phyloP scores from a whole-genome alignment of 2,329 filamentous ascomycete species.

The Drechslerella stenobrocha region DNA sequence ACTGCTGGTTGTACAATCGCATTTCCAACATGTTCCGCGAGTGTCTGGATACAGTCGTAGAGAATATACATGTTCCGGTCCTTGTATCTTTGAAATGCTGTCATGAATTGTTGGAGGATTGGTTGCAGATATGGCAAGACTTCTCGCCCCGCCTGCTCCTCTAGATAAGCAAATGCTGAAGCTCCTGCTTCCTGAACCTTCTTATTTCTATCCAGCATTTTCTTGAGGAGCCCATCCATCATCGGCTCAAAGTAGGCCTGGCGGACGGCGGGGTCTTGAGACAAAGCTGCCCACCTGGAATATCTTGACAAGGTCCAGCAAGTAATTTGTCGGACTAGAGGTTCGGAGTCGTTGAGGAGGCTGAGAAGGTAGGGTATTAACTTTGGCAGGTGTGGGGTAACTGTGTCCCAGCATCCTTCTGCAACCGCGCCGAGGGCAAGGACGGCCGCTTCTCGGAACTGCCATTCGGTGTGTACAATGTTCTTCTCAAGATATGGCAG shows the following conservation, averaged over 20 bases:
- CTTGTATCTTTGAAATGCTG: conserved; percentile 93
- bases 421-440: conserved; percentile 92
- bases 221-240: conserved; percentile 91
- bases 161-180: conserved; percentile 91
- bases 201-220: conserved; percentile 97
- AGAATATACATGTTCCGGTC: conserved; percentile 98
- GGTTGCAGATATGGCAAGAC: conserved; percentile 83
- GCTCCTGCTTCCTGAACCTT: conserved; percentile 95
- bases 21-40: conserved; percentile 86
- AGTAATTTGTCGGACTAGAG: conserved; percentile 92
- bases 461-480: conserved; percentile 85
- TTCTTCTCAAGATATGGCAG: conserved; percentile 90
- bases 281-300: conserved; percentile 83
- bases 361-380: conserved; percentile 87
- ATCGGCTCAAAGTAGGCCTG: conserved; percentile 86
- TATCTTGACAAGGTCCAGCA: conserved; percentile 97
- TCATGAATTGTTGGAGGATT: conserved; percentile 88
- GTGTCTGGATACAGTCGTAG: conserved; percentile 96
- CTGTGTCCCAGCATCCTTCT: conserved; percentile 87
- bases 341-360: conserved; percentile 79
- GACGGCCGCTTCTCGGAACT: conserved; percentile 88
- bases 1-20: conserved; percentile 78
- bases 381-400: conserved; percentile 86
- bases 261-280: conserved; percentile 69
- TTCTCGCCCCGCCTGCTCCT: conserved; percentile 83